Evolutionary conservation across 78 protist species (phyloP), one percentile per base, ranked within the genome.

Genomic region (Guillardia theta): DNA sequence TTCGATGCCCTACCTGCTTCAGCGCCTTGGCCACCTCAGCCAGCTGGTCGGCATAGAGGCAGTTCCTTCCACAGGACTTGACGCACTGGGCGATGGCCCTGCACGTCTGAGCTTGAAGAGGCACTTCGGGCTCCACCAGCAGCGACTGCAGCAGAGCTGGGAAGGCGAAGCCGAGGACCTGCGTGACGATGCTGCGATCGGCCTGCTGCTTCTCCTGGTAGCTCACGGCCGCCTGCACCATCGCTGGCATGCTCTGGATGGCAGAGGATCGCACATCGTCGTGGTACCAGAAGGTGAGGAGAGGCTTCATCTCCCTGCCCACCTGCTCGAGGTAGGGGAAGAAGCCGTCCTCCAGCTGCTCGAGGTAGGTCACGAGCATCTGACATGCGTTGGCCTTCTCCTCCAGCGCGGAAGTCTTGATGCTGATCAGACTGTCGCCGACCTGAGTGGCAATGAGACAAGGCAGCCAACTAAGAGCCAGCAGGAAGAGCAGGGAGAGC

Each of bases 321-420:
- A 70, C 83, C 41, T 70, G 83, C 58, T 58, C 93, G 2, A 96
- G 88, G 54, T 94, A 95, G 44, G 95, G 94, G 47, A 45, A 95
- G 36, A 97, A 77, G 36, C 46, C 83, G 41, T 12, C 36, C 58
- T 54, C 62, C 4, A 97, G 78, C 37, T 95, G 96, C 33, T 48
- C 48, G 37, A 96, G 95, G 96, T 94, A 96, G 48, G 95, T 64
- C 12, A 47, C 21, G 15, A 97, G 48, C 96, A 97, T 94, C 44
- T 94, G 93, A 47, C 95, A 92, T 5, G 98, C 98, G 37, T 94
- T 93, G 44, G 94, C 64, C 93, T 97, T 97, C 83, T 97, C 97
- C 45, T 97, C 98, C 22, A 96, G 88, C 50, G 92, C 80, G 27
- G 97, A 93, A 1, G 96, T 94, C 76, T 94, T 48, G 47, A 96